Evolutionary conservation across 2,329 filamentous ascomycete genomes (phyloP), one percentile per base, ranked within the genome.

Genomic region (Dactylellina haptotyla): DNA sequence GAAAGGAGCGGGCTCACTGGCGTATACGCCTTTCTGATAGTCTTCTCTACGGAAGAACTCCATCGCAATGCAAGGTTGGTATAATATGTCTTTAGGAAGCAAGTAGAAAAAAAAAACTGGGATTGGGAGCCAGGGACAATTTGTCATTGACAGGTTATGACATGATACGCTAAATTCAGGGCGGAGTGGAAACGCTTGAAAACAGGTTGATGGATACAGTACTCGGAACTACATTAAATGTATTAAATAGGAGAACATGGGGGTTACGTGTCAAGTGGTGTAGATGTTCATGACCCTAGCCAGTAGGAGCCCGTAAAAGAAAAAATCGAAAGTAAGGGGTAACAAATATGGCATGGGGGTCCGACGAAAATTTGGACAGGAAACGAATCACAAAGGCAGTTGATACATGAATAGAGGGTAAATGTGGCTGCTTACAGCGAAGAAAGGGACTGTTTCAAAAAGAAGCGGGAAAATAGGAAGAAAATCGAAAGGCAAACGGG

Each of bases 351-450:
- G 32, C 56, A 61, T 48, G 16, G 39, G 23, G 39, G 25, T 45
- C 30, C 14, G 50, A 28, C 26, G 20, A 34, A 30, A 64, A 34
- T 34, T 56, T 46, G 14, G 18, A 41, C 48, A 51, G 9, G 37
- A 64, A 63, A 30, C 25, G 34, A 51, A 64, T 64, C 41, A 64
- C 34, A 56, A 54, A 64, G 61, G 39, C 18, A 28, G 39, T 58
- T 41, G 65, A 14, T 70, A 61, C 57, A 56, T 41, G 18, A 20
- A 39, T 25, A 45, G 25, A 20, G 32, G 45, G 46, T 20, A 16
- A 45, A 48, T n/a, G 41, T 64, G 58, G 66, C 58, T 45, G 66
- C 66, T 45, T 58, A 64, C 51, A 58, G 66, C 58, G 50, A 64
- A 57, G 58, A 46, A 48, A 32, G 58, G 66, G 39, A 50, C 20